Base-by-base conservation (phyloP, 2,329 filamentous ascomycete genomes). In the Tolypocladium ophioglossoides region DNA sequence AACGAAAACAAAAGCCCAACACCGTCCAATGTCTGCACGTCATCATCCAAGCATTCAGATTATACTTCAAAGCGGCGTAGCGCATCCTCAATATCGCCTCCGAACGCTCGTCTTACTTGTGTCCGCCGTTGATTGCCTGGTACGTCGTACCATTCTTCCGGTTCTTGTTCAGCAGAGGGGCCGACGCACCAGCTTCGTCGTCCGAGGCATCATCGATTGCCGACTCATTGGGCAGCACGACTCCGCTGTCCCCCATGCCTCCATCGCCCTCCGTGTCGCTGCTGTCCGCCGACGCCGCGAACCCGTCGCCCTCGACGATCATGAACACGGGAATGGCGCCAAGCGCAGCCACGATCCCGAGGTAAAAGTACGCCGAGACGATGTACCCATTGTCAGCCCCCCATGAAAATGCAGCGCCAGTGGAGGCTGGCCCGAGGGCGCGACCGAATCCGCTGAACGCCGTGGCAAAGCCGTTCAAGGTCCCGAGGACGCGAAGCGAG, bases 391-490 rank as follows among this genome's bases (percentile, higher is more conserved):
- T 73, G 62, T 87, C 81, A 1, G 90, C 83, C 1, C 92, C 92
- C 72, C 81, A 83, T 0, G 83, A 86, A 64, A 96, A 96, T 0
- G 84, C 75, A 1, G 77, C 72, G 0, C 92, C 92, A 0, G 84
- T 79, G 37, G 86, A 68, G 0, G 88, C 87, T 0, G 94, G 92
- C 0, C 94, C 94, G 0, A 79, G 64, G 0, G 90, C 91, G 50
- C 91, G 77, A 2, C 91, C 92, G 6, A 96, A 69, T 0, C 89
- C 91, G 59, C 85, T 86, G 37, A 91, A 83, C 54, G 86, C 87
- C 0, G 91, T 96, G 0, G 90, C 91, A 57, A 96, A 84, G 3
- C 92, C 94, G 64, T 97, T 97, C 54, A 97, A 73, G 0, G 91
- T 96, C 1, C 91, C 91, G 6, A 97, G 78, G 11, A 95, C 81